Percentiles rank a stretch among this genome's conserved stretches.
These are phyloP conservation scores for Phyllosticta capitalensis DNA, from an alignment of 2,329 filamentous ascomycete species.

Conservation along the genomic window DNA sequence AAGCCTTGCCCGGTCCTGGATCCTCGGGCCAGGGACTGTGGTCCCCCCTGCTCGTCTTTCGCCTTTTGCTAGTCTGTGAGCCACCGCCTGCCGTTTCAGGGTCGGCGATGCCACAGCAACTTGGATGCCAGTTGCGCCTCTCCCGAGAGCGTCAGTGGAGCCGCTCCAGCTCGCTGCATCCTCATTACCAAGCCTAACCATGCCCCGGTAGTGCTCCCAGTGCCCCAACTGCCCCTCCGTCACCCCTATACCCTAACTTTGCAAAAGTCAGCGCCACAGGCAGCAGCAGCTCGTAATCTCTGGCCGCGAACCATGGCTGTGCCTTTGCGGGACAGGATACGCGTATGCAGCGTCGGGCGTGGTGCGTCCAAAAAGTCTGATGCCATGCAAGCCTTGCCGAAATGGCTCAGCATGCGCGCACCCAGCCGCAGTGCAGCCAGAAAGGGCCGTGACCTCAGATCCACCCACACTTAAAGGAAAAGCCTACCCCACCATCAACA, in stretches of 20 bases:
- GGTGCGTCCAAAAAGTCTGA: slow-evolving; percentile 6
- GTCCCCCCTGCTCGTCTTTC: neutral
- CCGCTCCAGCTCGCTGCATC: neutral
- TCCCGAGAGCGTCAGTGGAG: slow-evolving; percentile 3
- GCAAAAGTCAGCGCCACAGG: neutral
- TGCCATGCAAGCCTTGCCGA: slow-evolving; percentile 12
- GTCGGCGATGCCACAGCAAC: neutral
- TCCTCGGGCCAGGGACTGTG: slow-evolving; percentile 5
- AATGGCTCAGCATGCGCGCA: slow-evolving; percentile 9
- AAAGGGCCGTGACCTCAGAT: slow-evolving; percentile 10
- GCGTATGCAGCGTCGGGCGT: slow-evolving; percentile 6
- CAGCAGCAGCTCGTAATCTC: slow-evolving; percentile 4
- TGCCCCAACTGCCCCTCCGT: neutral
- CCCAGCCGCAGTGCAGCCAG: slow-evolving; percentile 7
- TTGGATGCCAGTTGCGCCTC: neutral
- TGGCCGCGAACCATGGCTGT: neutral
- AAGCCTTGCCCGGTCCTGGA: neutral
- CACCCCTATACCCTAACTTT: neutral
- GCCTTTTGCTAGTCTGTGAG: neutral
- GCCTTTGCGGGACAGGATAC: slow-evolving; percentile 1
- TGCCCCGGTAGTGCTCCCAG: neutral
- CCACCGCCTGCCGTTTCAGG: slow-evolving; percentile 8
- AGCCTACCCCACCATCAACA: slow-evolving; percentile 26
- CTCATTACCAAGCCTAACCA: neutral
- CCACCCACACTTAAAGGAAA: slow-evolving; percentile 12